A percentile compares a stretch with the other conserved stretches of the same genome.
Evolutionary conservation across 352 stramenopile species (phyloP).

Genomic region (Globisporangium alternatum): DNA sequence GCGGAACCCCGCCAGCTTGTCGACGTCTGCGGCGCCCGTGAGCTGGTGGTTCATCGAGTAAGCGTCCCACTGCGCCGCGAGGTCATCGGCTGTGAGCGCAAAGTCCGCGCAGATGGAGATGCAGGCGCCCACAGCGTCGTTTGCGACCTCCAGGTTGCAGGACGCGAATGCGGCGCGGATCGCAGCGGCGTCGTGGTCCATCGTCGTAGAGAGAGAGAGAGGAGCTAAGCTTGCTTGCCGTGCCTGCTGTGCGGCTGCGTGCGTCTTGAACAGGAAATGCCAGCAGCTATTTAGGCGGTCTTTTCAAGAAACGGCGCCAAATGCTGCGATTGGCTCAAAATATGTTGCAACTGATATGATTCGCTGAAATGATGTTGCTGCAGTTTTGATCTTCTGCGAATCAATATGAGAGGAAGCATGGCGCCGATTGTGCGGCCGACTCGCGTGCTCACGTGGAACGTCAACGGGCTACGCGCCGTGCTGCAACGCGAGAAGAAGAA

Average conservation of each 20-base stretch:
- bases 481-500: constrained; percentile 56
- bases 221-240: not conserved
- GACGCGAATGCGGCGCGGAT: constrained; percentile 71
- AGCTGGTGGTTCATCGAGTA: constrained; percentile 88
- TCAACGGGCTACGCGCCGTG: constrained; percentile 80
- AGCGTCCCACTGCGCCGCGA: constrained; percentile 79
- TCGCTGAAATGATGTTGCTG: not conserved
- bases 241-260: not conserved
- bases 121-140: constrained; percentile 65
- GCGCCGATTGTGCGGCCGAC: constrained; percentile 22
- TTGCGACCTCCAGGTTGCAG: constrained; percentile 71
- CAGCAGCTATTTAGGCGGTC: not conserved
- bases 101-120: constrained; percentile 76
- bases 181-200: constrained; percentile 53
- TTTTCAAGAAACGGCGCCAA: constrained; percentile 31
- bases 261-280: not conserved
- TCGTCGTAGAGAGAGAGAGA: constrained; percentile 13
- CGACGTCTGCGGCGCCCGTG: constrained; percentile 42
- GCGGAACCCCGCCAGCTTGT: constrained; percentile 67
- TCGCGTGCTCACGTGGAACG: constrained; percentile 80
- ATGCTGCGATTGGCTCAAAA: constrained; percentile 26
- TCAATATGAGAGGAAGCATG: not conserved
- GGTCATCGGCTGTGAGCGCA: constrained; percentile 66
- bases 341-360: not conserved
- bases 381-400: not conserved